Evolutionary conservation across 2,329 filamentous ascomycete species (phyloP).

Genomic region (Diaporthe batatas): DNA sequence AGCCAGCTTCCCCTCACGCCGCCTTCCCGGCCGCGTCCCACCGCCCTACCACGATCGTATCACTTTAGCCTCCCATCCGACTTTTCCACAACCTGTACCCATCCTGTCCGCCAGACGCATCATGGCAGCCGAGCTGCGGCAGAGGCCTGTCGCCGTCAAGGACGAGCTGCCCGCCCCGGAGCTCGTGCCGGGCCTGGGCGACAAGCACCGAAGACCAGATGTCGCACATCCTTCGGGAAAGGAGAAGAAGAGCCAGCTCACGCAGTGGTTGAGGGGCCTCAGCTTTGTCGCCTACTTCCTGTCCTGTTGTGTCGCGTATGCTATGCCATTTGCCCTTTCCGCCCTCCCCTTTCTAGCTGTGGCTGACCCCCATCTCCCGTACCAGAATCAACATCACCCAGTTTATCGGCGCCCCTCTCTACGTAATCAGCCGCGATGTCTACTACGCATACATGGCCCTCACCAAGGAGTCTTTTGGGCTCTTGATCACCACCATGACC

Average conservation of each 20-base stretch:
- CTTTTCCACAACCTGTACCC: not conserved
- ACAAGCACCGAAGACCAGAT: conserved; percentile 38
- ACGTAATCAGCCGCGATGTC: conserved; percentile 79
- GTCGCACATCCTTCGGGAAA: conserved; percentile 67
- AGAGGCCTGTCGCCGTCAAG: conserved; percentile 47
- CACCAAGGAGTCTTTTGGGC: conserved; percentile 86
- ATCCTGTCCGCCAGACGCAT: conserved; percentile 43
- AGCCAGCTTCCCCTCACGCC: not conserved
- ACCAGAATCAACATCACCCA: conserved; percentile 77
- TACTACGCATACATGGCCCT: conserved; percentile 90
- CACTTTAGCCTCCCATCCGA: not conserved
- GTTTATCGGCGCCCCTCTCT: conserved; percentile 80
- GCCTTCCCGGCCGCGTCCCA: not conserved
- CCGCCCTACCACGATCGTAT: not conserved
- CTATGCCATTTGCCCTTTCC: conserved; percentile 24
- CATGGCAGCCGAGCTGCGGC: conserved; percentile 55
- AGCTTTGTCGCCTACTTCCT: conserved; percentile 67
- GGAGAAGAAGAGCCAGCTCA: conserved; percentile 62
- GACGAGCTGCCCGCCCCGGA: conserved; percentile 45
- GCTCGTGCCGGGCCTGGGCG: conserved; percentile 44
- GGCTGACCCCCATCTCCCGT: conserved; percentile 30
- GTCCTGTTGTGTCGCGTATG: conserved; percentile 63
- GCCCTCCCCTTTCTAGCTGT: not conserved
- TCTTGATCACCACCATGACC: conserved; percentile 83
- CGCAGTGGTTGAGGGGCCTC: conserved; percentile 66